Percentiles rank a stretch among this genome's conserved stretches.
Conservation (phyloP, 225 moss, liverwort and hornwort species). For the Sphagnum contortum region DNA sequence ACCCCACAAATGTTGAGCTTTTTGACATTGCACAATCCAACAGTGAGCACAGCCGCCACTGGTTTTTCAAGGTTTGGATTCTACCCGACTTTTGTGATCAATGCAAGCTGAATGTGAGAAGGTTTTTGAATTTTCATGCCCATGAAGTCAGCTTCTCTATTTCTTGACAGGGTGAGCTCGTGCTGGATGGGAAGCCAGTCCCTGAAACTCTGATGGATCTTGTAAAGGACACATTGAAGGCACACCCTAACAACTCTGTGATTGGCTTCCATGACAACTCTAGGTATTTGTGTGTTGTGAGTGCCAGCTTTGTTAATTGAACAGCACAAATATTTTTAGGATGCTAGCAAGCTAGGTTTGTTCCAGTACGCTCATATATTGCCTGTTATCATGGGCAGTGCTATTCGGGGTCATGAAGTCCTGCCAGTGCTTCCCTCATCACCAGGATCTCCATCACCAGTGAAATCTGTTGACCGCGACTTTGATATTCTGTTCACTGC, state of each 20-base stretch:
- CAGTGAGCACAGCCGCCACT: conserved; percentile 98
- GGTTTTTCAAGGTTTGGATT: conserved; percentile 88
- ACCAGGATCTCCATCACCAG: conserved; percentile 72
- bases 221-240: conserved; percentile 87
- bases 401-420: conserved; percentile 69
- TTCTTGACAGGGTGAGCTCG: conserved; percentile 63
- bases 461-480: conserved; percentile 64
- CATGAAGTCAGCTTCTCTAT: neutral
- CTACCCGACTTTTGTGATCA: too few species aligned
- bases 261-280: conserved; percentile 97
- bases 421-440: conserved; percentile 58
- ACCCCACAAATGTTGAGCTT: conserved; percentile 94
- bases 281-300: conserved; percentile 32
- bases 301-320: too few species aligned
- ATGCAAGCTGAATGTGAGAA: too few species aligned
- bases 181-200: conserved; percentile 70
- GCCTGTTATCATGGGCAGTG: conserved; percentile 31
- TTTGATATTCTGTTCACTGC: conserved; percentile 97
- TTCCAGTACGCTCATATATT: neutral
- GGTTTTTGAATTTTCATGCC: too few species aligned
- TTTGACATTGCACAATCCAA: conserved; percentile 99
- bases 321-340: neutral
- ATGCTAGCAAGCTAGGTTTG: neutral
- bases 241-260: conserved; percentile 88
- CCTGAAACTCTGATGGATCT: conserved; percentile 64